These are phyloP conservation scores for Spinacia oleracea DNA, from an alignment of 179 eudicot species.

Conservation along the genomic window DNA sequence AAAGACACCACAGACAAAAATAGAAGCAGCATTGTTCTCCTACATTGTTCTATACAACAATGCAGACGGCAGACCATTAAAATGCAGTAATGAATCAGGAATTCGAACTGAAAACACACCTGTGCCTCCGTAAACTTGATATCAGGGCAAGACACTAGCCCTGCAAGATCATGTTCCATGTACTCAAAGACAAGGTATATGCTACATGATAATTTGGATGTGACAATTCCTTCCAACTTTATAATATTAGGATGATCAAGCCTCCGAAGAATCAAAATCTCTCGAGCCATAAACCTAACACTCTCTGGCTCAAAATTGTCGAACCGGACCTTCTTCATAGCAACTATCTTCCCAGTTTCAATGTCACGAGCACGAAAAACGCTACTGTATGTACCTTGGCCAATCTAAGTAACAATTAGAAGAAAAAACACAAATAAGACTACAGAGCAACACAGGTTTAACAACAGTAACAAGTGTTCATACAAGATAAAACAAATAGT, in stretches of 20 bases:
- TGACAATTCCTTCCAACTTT: conserved; percentile 75
- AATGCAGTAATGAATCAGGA: background rate
- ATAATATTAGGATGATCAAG: conserved; percentile 88
- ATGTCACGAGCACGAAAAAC: conserved; percentile 74
- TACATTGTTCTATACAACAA: background rate
- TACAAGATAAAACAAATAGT: background rate
- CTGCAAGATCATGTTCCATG: conserved; percentile 89
- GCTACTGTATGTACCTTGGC: conserved; percentile 87
- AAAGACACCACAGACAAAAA: too few species aligned
- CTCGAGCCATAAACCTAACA: conserved; percentile 90
- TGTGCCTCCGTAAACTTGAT: conserved; percentile 73
- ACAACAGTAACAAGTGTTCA: background rate
- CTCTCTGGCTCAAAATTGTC: conserved; percentile 93
- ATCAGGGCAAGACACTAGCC: conserved; percentile 70
- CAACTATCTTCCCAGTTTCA: conserved; percentile 71
- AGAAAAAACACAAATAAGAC: conserved; percentile 2
- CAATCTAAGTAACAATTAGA: conserved; percentile 46
- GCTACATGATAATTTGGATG: conserved; percentile 75
- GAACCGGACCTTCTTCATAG: conserved; percentile 82
- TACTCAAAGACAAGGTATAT: conserved; percentile 85
- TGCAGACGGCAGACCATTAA: too few species aligned
- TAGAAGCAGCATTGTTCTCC: background rate
- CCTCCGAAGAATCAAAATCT: conserved; percentile 69
- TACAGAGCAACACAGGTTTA: background rate
- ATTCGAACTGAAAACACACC: conserved; percentile 40